Base-by-base conservation (phyloP, 305 asterid genomes). In the Fraxinus paxiana region DNA sequence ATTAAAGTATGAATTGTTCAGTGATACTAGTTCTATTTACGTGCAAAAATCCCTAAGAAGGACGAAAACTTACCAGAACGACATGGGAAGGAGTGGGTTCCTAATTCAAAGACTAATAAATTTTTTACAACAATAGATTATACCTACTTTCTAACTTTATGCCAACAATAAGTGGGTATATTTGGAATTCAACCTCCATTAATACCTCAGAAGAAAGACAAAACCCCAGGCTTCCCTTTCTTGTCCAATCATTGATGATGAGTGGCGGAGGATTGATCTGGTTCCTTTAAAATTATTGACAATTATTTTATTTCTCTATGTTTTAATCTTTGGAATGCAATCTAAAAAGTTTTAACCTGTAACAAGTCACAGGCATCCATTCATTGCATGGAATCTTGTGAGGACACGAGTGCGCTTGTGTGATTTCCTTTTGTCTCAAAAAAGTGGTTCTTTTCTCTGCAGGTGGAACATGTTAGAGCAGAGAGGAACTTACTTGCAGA, bases 391-490 rank as follows among this genome's bases (percentile, higher is more conserved):
- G n/a, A 56, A 8, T 65, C 73, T 79, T 75, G 70, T 41, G 33
- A 78, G 59, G 72, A 63, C 17, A 22, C 0, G 17, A 20, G 72
- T 63, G 34, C 33, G 59, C 70, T 71, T 75, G 79, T 28, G 76
- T 78, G 43, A 56, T 38, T 82, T 33, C 63, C 33, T 41, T 73
- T 43, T 75, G 17, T 83, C 81, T 63, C 79, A 73, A 72, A 17
- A 77, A 82, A 9, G 51, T 77, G 79, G 82, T 77, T 31, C 76
- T 78, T 75, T 78, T 33, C 78, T 80, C 28, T 74, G 15, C 82
- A 95, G 98, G 98, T 95, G 86, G 98, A 93, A 84, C 98, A 95
- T 85, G 98, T 95, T 10, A 92, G 93, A 89, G 98, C 98, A 56
- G 98, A 95, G 87, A 92, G 98, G 78, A 95, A 95, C 83, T 87